Conservation (phyloP, 371 early-diverging fungal species). For the Apophysomyces variabilis region DNA sequence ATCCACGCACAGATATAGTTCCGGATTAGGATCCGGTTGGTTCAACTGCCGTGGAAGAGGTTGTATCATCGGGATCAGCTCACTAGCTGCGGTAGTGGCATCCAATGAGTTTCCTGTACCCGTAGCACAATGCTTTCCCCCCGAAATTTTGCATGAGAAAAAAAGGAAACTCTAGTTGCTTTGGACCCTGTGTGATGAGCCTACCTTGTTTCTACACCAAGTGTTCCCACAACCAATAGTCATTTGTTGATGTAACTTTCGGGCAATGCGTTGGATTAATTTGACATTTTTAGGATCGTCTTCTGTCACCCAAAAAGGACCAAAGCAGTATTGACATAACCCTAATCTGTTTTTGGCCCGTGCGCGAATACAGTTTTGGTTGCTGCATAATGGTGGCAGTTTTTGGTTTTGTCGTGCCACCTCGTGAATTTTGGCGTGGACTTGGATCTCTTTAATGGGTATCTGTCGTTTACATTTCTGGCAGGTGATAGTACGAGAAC, state of each 20-base stretch:
- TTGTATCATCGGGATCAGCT: constrained; percentile 59
- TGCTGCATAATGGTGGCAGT: constrained; percentile 69
- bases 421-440: constrained; percentile 78
- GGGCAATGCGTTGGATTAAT: constrained; percentile 74
- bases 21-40: constrained; percentile 30
- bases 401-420: constrained; percentile 63
- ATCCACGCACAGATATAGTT: constrained; percentile 74
- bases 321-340: constrained; percentile 81
- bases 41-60: constrained; percentile 37
- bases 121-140: constrained; percentile 67
- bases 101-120: constrained; percentile 54
- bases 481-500: constrained; percentile 83
- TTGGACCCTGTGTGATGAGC: neutral
- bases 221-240: constrained; percentile 75
- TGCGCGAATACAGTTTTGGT: constrained; percentile 70
- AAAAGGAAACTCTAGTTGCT: neutral
- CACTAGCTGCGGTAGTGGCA: constrained; percentile 72
- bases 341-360: constrained; percentile 59
- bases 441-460: constrained; percentile 78
- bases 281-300: constrained; percentile 80
- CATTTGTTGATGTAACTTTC: constrained; percentile 76
- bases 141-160: constrained; percentile 5
- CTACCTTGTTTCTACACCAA: constrained; percentile 74
- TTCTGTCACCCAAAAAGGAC: constrained; percentile 80
- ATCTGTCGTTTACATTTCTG: constrained; percentile 75